A percentile compares a stretch with the other conserved stretches of the same genome.
Conservation (phyloP, 768 basidiomycete species). For the Tylopilus vinaceipallidus region DNA sequence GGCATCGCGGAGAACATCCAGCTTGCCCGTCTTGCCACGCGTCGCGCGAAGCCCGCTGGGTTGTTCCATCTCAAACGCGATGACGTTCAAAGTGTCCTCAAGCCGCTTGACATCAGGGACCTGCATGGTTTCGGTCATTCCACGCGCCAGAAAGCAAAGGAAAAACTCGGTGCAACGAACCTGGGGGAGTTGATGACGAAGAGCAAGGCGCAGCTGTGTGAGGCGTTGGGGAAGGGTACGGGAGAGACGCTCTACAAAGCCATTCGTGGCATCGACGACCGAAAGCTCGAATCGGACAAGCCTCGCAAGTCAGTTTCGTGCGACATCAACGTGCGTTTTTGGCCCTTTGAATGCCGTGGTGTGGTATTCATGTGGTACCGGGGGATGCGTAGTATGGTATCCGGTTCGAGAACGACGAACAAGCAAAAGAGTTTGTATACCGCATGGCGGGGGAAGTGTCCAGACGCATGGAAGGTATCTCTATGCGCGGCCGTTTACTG, state of each 20-base stretch:
- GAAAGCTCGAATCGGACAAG: conserved; percentile 78
- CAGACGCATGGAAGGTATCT: conserved; percentile 62
- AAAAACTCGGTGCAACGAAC: conserved; percentile 70
- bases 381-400: conserved; percentile 79
- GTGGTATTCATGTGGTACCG: neutral
- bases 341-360: neutral
- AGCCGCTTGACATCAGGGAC: conserved; percentile 71
- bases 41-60: conserved; percentile 87
- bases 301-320: conserved; percentile 89
- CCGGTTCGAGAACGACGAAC: conserved; percentile 78
- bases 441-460: conserved; percentile 79
- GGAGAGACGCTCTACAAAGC: conserved; percentile 87
- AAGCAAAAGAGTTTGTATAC: conserved; percentile 76
- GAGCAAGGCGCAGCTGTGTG: conserved; percentile 63
- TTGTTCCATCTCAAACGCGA: conserved; percentile 68
- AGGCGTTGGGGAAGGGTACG: conserved; percentile 72
- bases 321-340: conserved; percentile 81
- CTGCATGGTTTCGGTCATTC: conserved; percentile 86
- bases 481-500: conserved; percentile 69
- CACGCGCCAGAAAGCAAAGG: conserved; percentile 71
- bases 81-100: conserved; percentile 54
- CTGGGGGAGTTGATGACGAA: conserved; percentile 67
- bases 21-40: conserved; percentile 88
- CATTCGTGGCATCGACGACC: conserved; percentile 79
- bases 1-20: conserved; percentile 92